These are phyloP conservation scores for Blastobotrys illinoisensis DNA, from an alignment of 1,139 yeast genomes.

Conservation along the genomic window DNA sequence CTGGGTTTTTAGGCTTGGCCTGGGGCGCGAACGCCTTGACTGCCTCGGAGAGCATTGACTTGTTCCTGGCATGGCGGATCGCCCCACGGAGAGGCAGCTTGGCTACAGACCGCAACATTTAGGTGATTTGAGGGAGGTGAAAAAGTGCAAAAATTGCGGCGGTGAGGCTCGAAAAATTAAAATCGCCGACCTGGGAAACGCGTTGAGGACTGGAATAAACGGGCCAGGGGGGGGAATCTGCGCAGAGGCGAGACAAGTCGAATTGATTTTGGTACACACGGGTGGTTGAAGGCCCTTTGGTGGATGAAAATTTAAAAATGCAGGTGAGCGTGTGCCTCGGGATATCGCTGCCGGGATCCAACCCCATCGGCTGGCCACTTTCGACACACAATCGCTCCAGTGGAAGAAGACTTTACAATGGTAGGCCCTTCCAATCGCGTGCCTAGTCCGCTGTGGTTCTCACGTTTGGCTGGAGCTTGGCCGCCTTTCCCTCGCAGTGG, in stretches of 20 bases:
- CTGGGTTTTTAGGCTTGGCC: constrained; percentile 13
- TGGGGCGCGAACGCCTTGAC: constrained; percentile 15
- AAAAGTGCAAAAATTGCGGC: background rate
- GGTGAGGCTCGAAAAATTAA: background rate
- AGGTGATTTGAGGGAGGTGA: background rate
- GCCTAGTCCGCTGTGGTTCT: too few species aligned
- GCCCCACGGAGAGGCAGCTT: background rate
- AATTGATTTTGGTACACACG: background rate
- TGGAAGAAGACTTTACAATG: too few species aligned
- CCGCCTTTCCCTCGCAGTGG: background rate
- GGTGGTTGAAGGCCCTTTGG: background rate
- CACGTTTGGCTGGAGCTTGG: background rate
- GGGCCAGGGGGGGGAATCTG: background rate
- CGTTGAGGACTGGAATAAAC: too few species aligned
- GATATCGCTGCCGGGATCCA: background rate
- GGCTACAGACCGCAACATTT: background rate
- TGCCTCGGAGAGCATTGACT: constrained; percentile 27
- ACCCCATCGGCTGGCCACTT: background rate
- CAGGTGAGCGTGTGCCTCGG: background rate
- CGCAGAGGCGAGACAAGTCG: background rate
- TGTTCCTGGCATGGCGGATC: constrained; percentile 9
- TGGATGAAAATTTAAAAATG: background rate
- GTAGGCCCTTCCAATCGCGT: too few species aligned
- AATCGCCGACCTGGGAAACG: background rate
- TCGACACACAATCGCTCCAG: too few species aligned